These are phyloP conservation scores for Epichloe aotearoae DNA, from an alignment of 2,329 filamentous ascomycete species.

Conservation along the genomic window DNA sequence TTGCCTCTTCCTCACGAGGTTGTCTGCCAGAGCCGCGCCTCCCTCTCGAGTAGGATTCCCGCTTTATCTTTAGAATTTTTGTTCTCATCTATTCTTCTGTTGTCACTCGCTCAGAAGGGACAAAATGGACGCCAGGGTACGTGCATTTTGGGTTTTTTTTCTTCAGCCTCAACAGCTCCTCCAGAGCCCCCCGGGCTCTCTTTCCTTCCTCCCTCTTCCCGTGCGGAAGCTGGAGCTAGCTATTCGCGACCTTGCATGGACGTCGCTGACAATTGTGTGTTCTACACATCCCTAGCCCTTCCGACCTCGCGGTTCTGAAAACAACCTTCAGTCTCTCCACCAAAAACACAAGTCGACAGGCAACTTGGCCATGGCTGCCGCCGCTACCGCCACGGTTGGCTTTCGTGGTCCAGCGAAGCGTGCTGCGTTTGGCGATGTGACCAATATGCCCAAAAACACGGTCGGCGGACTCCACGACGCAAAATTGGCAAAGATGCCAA, in stretches of 20 bases:
- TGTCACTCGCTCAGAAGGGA: not conserved
- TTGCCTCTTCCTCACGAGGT: conserved; percentile 1
- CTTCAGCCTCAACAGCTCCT: not conserved
- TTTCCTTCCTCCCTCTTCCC: not conserved
- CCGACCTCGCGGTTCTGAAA: conserved; percentile 35
- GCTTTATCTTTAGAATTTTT: not conserved
- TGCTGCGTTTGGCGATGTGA: conserved; percentile 70
- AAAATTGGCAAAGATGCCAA: conserved; percentile 23
- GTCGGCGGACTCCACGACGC: conserved; percentile 17
- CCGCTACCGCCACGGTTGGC: conserved; percentile 12
- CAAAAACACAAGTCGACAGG: conserved; percentile 72
- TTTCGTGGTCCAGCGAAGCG: conserved; percentile 48
- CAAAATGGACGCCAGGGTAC: conserved; percentile 7
- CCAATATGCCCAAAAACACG: conserved; percentile 44
- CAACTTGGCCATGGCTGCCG: conserved; percentile 29
- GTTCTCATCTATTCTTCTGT: not conserved
- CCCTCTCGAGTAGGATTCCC: conserved; percentile 1
- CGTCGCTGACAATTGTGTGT: not conserved
- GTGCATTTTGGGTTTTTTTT: not conserved
- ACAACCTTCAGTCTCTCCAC: conserved; percentile 47
- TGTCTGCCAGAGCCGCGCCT: not conserved
- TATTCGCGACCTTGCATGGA: not conserved
- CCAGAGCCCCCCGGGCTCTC: no score
- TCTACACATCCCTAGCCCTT: conserved; percentile 19
- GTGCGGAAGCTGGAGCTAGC: not conserved